These are phyloP conservation scores for Tolypocladium tropicale DNA, from an alignment of 2,329 filamentous ascomycete genomes.

Conservation along the genomic window DNA sequence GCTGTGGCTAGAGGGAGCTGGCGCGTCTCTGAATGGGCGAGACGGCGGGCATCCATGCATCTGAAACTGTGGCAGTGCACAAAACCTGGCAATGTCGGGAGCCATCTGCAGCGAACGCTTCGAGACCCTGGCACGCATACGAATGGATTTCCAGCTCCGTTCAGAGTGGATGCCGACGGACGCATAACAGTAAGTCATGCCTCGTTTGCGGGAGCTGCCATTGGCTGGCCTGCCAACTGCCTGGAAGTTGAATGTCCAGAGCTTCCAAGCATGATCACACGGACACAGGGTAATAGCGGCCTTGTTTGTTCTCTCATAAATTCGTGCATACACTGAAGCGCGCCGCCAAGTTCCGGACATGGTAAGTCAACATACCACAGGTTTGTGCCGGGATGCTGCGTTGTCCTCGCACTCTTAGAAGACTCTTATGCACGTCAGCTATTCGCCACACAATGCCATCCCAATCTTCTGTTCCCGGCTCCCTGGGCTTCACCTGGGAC, in stretches of 20 bases:
- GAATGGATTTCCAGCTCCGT: not conserved
- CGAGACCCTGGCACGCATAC: too few species aligned
- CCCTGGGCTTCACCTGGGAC: not conserved
- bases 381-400: not conserved
- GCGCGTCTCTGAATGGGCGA: not conserved
- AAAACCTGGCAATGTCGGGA: not conserved
- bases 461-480: not conserved
- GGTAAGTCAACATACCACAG: not conserved
- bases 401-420: not conserved
- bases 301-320: not conserved
- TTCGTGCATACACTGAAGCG: not conserved
- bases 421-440: not conserved
- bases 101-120: not conserved
- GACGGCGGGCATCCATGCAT: not conserved
- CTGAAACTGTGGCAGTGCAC: conserved; percentile 8
- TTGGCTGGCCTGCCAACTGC: not conserved
- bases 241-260: not conserved
- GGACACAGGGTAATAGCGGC: not conserved
- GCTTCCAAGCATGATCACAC: not conserved
- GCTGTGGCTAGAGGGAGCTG: not conserved
- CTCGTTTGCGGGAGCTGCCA: not conserved
- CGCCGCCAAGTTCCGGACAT: not conserved
- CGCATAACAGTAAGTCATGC: not conserved
- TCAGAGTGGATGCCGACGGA: not conserved
- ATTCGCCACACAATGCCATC: not conserved